These are phyloP conservation scores for Straminergon stramineum DNA, from an alignment of 225 moss, liverwort and hornwort species.

Conservation along the genomic window DNA sequence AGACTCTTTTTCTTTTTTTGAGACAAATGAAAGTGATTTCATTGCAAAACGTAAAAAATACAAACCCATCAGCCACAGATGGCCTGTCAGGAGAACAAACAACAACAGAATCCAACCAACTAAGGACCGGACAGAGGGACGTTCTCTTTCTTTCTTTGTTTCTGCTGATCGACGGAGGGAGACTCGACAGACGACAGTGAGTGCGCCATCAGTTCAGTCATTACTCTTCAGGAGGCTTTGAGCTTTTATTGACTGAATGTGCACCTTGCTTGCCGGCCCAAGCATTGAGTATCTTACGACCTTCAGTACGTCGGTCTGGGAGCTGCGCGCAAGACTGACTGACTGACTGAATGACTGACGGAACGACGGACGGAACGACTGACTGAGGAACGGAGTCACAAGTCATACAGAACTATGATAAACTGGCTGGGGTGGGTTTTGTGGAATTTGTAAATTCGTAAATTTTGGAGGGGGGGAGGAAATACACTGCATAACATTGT, in stretches of 20 bases:
- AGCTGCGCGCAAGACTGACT: background rate
- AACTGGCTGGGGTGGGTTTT: too few relatives aligned
- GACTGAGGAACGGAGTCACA: background rate
- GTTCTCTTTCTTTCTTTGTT: background rate
- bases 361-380: background rate
- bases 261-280: background rate
- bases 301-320: background rate
- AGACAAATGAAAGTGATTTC: too few relatives aligned
- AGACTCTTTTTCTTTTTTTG: too few relatives aligned
- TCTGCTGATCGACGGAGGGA: background rate
- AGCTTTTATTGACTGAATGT: background rate
- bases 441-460: background rate
- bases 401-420: background rate
- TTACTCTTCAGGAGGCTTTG: background rate
- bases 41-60: too few relatives aligned
- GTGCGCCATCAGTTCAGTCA: background rate
- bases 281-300: background rate
- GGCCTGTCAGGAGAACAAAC: too few relatives aligned
- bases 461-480: background rate
- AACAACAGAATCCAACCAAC: too few relatives aligned
- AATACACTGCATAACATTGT: background rate
- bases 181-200: too few relatives aligned
- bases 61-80: too few relatives aligned
- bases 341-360: background rate
- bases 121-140: too few relatives aligned